Percentiles rank a stretch among this genome's conserved stretches.
These are phyloP conservation scores for Malassezia cuniculi DNA, from an alignment of 1,284 basidiomycete genomes.

Conservation along the genomic window DNA sequence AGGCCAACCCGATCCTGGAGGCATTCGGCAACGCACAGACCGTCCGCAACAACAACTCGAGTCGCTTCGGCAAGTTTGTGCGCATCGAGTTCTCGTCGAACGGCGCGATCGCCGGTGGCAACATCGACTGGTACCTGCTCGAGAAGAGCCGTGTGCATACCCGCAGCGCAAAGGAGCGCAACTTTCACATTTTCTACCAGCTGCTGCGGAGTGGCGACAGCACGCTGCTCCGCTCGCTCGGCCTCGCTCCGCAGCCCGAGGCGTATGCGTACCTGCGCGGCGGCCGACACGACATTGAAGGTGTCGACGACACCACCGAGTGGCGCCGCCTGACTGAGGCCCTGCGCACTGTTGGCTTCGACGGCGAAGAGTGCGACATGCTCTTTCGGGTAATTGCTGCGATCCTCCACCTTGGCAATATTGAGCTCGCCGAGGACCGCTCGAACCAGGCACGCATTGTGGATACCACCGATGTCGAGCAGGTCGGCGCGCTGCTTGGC, in stretches of 20 bases:
- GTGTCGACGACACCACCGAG: slow-evolving; percentile 80
- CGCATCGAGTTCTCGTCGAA: slow-evolving; percentile 85
- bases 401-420: slow-evolving; percentile 90
- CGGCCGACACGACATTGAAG: slow-evolving; percentile 78
- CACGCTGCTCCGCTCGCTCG: slow-evolving; percentile 51
- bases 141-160: slow-evolving; percentile 80
- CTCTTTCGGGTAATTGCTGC: slow-evolving; percentile 88
- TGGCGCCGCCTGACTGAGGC: slow-evolving; percentile 71
- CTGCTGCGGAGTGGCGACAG: slow-evolving; percentile 46
- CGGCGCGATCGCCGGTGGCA: slow-evolving; percentile 91
- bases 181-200: slow-evolving; percentile 97
- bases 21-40: slow-evolving; percentile 99
- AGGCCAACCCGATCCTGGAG: slow-evolving; percentile 94
- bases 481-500: slow-evolving; percentile 82
- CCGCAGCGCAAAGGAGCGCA: slow-evolving; percentile 55
- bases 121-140: slow-evolving; percentile 96
- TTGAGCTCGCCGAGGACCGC: slow-evolving; percentile 65
- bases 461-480: slow-evolving; percentile 51
- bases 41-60: slow-evolving; percentile 96
- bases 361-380: slow-evolving; percentile 69
- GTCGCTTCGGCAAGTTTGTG: slow-evolving; percentile 93
- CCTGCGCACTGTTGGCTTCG: slow-evolving; percentile 75
- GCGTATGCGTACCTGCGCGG: slow-evolving; percentile 84
- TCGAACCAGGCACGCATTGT: slow-evolving; percentile 74
- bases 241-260: slow-evolving; percentile 59